Evolutionary conservation across 768 basidiomycete genomes (phyloP).

Genomic region (Tephrocybe sp.): DNA sequence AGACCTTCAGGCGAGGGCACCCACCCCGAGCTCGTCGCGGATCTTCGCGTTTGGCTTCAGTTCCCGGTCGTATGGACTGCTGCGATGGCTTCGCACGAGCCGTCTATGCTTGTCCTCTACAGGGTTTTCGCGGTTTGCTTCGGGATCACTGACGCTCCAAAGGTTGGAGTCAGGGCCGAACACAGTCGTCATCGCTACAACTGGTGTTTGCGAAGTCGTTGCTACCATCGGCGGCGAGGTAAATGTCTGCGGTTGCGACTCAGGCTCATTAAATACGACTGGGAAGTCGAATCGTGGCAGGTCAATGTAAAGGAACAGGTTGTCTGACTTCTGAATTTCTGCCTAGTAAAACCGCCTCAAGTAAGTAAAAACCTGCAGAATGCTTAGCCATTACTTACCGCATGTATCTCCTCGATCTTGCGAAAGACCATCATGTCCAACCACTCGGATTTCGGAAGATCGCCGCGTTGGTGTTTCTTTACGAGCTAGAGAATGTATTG

Average conservation of each 20-base stretch:
- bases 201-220: slow-evolving; percentile 41
- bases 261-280: slow-evolving; percentile 89
- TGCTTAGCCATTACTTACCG: slow-evolving; percentile 48
- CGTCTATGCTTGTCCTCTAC: slow-evolving; percentile 97
- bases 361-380: neutral
- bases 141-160: slow-evolving; percentile 91
- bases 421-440: slow-evolving; percentile 90
- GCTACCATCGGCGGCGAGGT: slow-evolving; percentile 42
- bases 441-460: slow-evolving; percentile 95
- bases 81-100: slow-evolving; percentile 90
- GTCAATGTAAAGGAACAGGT: slow-evolving; percentile 95
- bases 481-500: slow-evolving; percentile 53
- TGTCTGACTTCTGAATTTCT: slow-evolving; percentile 89
- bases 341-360: slow-evolving; percentile 45
- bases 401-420: slow-evolving; percentile 93
- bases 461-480: slow-evolving; percentile 95
- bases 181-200: slow-evolving; percentile 44
- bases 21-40: slow-evolving; percentile 86
- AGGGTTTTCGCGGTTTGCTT: slow-evolving; percentile 88
- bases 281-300: slow-evolving; percentile 97
- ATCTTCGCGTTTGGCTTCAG: slow-evolving; percentile 97
- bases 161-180: slow-evolving; percentile 68
- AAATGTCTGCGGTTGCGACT: slow-evolving; percentile 33
- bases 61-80: slow-evolving; percentile 92
- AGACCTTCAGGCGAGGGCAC: slow-evolving; percentile 22